phyloP scores from a whole-genome alignment of 2,329 filamentous ascomycete species.

The Epichloe festucae region DNA sequence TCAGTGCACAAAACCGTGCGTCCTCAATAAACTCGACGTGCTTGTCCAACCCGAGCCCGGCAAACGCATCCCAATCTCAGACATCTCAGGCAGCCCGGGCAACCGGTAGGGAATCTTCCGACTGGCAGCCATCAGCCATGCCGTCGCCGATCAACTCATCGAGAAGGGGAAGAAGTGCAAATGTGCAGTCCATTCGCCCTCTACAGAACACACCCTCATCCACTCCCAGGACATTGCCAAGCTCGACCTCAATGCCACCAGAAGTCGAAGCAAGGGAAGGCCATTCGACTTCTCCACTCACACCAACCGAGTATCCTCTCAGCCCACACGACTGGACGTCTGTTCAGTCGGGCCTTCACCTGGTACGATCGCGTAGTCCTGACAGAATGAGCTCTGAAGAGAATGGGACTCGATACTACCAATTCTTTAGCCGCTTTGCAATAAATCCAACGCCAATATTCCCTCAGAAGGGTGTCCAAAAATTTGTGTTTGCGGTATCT shows the following conservation, averaged over 20 bases:
- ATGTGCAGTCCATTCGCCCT: no score
- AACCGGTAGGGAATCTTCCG: not conserved
- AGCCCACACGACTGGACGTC: constrained; percentile 29
- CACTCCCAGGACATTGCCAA: not conserved
- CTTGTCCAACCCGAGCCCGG: not conserved
- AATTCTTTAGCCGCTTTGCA: constrained; percentile 40
- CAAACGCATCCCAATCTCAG: not conserved
- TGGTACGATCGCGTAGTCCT: constrained; percentile 35
- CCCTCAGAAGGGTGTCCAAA: constrained; percentile 25
- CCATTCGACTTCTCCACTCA: constrained; percentile 5
- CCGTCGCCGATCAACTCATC: not conserved
- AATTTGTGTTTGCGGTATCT: constrained; percentile 33
- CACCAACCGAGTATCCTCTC: constrained; percentile 25
- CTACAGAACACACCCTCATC: not conserved
- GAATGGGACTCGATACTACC: constrained; percentile 34
- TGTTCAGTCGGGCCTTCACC: constrained; percentile 31
- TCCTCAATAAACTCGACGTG: not conserved
- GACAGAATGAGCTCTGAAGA: constrained; percentile 21
- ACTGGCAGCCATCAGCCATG: not conserved
- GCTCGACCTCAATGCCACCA: not conserved
- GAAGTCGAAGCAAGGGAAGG: constrained; percentile 1
- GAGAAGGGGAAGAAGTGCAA: not conserved
- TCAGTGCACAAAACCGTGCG: not conserved
- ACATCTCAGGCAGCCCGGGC: not conserved
- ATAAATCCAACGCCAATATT: constrained; percentile 29